Percentiles rank a stretch among this genome's conserved stretches.
These are phyloP conservation scores for Beauveria australis DNA, from an alignment of 2,329 filamentous ascomycete species.

Conservation along the genomic window DNA sequence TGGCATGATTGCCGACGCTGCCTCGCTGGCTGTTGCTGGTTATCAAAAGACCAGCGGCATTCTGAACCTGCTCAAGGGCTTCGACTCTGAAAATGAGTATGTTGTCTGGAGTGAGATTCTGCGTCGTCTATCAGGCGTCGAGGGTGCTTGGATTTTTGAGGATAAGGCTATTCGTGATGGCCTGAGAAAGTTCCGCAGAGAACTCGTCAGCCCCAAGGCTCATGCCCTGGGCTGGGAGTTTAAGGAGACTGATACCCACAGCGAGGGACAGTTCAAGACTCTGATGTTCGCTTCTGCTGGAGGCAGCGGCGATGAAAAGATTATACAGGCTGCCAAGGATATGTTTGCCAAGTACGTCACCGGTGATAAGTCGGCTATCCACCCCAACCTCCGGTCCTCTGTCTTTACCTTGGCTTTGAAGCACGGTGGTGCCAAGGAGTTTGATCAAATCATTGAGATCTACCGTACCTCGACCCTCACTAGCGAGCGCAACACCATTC, in stretches of 20 bases:
- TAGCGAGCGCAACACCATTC: constrained; percentile 86
- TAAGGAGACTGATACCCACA: constrained; percentile 74
- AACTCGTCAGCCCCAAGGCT: constrained; percentile 68
- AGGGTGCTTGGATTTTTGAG: constrained; percentile 74
- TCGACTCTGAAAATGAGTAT: constrained; percentile 75
- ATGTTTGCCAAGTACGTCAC: constrained; percentile 82
- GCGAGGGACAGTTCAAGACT: constrained; percentile 90
- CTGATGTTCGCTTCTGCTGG: constrained; percentile 83
- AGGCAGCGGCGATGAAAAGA: constrained; percentile 66
- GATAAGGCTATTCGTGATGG: constrained; percentile 64
- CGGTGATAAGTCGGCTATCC: constrained; percentile 73
- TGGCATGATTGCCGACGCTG: constrained; percentile 90
- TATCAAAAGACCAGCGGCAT: constrained; percentile 91
- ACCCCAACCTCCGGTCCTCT: constrained; percentile 82
- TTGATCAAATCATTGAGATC: constrained; percentile 62
- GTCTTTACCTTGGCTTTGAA: constrained; percentile 81
- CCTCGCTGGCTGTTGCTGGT: constrained; percentile 78
- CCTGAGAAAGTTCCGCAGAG: constrained; percentile 73
- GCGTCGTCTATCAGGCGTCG: constrained; percentile 67
- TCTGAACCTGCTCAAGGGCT: constrained; percentile 75
- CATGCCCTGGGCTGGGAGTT: constrained; percentile 88
- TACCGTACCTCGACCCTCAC: constrained; percentile 58
- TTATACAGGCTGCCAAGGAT: constrained; percentile 73
- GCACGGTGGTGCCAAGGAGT: constrained; percentile 68
- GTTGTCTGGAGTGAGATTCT: constrained; percentile 94